Evolutionary conservation across 805 yeast species (phyloP), one percentile per base, ranked within the genome.

Genomic region (Candida mattraensis): DNA sequence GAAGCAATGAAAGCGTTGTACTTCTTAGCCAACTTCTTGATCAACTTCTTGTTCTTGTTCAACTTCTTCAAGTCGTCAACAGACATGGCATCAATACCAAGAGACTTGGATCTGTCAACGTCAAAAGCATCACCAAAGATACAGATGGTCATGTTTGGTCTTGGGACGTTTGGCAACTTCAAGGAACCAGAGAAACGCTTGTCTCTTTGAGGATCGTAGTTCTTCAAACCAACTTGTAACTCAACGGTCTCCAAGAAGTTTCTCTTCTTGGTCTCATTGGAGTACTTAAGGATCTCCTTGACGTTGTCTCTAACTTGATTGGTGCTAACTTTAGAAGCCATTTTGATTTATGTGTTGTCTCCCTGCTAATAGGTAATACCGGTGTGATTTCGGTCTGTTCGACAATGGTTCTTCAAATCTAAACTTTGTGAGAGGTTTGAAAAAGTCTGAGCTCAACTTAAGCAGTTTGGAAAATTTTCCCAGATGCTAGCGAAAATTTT

Each of bases 151-250:
- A 93, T 87, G 96, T 93, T 93, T 78, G 99, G 99, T 83, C 99
- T 94, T 79, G 99, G 99, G 58, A 94, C 96, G 68, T 81, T 83
- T 68, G 99, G 99, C 63, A 93, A 80, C 78, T 83, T 93, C 77
- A 93, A 83, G 68, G 98, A 67, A 78, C 99, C 99, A 70, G 98
- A 91, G 97, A 93, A 93, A 88, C 99, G 98, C 89, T 93, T 93
- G 78, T 93, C 99, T 87, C 99, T 89, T 81, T 93, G 99, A 69
- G 99, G 98, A 73, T 93, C 99, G 77, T 93, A 93, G 95, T 93
- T 93, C 89, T 93, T 93, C 64, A 93, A 83, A 74, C 99, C 99
- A 67, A 93, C 95, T 80, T 93, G 99, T 70, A 93, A 81, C 80
- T 93, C 99, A 65, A 93, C 89, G 73, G 99, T 91, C 84, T 93